Base-by-base conservation (phyloP, 2,329 filamentous ascomycete species). In the Scedosporium dehoogii region DNA sequence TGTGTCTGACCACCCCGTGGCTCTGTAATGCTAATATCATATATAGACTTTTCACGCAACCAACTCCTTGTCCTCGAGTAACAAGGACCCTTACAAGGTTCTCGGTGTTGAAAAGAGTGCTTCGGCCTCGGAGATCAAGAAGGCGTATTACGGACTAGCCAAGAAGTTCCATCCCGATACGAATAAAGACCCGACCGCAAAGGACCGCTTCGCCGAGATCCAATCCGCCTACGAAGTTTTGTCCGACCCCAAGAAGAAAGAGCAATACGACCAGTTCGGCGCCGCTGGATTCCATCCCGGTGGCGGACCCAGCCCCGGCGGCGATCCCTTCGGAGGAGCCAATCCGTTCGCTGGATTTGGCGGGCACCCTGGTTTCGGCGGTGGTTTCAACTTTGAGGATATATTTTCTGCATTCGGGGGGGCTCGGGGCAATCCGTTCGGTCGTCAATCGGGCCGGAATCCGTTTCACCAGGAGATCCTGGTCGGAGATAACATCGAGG, bases 151-250 rank as follows among this genome's bases (percentile, higher is more conserved):
- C 73, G 91, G 92, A 59, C 81, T 97, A 64, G 94, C 94, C 21
- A 99, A 99, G 76, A 99, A 97, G 72, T 99, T 86, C 73, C 94
- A 99, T 70, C 94, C 94, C 7, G 94, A 99, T 73, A 97, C 94
- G 42, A 99, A 97, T 81, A 97, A 97, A 74, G 94, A 97, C 68
- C 75, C 90, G 2, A 83, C 80, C n/a, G 92, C 94, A 42, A 97
- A 97, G 73, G 94, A 97, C 69, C 93, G 90, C 70, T 99, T 99
- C 70, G 84, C 88, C 66, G 93, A 97, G 68, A 91, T 96, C 62
- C 94, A 99, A 74, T 85, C 89, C 38, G 91, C 94, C 25, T 99
- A 99, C 76, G 94, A 99, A 74, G 81, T 97, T 51, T 81, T 99
- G 6, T 96, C 91, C 57, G 94, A 99, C 72, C 82, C 92, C 3